Percentiles rank a stretch among this genome's conserved stretches.
Evolutionary conservation across 352 stramenopile genomes (phyloP).

Genomic region (Peronospora destructor): DNA sequence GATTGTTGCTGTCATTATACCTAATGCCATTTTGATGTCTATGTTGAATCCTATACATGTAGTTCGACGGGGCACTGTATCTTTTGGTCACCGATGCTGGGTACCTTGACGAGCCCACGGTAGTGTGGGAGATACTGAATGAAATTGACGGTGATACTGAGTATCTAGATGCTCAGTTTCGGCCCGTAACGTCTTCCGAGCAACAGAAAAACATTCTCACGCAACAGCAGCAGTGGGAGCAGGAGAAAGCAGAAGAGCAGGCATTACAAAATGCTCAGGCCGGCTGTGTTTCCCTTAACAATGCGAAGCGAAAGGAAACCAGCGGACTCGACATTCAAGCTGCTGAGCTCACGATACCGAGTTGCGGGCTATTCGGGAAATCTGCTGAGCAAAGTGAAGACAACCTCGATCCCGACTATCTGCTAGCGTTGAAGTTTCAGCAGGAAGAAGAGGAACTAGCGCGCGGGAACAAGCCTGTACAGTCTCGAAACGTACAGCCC

Average conservation of each 20-base stretch:
- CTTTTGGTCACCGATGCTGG: constrained; percentile 95
- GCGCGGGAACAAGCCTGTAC: constrained; percentile 21
- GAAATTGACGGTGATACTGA: constrained; percentile 81
- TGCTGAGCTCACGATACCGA: constrained; percentile 14
- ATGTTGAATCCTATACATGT: background rate
- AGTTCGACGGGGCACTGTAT: constrained; percentile 90
- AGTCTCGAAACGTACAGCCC: constrained; percentile 16
- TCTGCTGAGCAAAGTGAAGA: constrained; percentile 2
- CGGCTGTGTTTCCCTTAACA: constrained; percentile 1
- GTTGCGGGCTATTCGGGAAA: constrained; percentile 11
- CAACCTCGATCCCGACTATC: constrained; percentile 53
- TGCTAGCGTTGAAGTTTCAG: constrained; percentile 66
- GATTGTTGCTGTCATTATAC: background rate
- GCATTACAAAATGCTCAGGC: constrained; percentile 16
- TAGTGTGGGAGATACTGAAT: constrained; percentile 94
- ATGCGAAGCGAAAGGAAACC: background rate
- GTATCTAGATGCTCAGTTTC: constrained; percentile 69
- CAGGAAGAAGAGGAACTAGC: constrained; percentile 61
- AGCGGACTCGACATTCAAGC: constrained; percentile 5
- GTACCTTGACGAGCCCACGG: constrained; percentile 88
- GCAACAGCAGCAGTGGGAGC: constrained; percentile 39
- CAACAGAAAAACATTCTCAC: constrained; percentile 64
- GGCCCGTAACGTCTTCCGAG: constrained; percentile 51
- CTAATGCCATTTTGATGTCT: background rate
- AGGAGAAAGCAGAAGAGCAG: constrained; percentile 20